phyloP scores from a whole-genome alignment of 352 stramenopile genomes.

The Globisporangium yorkense region DNA sequence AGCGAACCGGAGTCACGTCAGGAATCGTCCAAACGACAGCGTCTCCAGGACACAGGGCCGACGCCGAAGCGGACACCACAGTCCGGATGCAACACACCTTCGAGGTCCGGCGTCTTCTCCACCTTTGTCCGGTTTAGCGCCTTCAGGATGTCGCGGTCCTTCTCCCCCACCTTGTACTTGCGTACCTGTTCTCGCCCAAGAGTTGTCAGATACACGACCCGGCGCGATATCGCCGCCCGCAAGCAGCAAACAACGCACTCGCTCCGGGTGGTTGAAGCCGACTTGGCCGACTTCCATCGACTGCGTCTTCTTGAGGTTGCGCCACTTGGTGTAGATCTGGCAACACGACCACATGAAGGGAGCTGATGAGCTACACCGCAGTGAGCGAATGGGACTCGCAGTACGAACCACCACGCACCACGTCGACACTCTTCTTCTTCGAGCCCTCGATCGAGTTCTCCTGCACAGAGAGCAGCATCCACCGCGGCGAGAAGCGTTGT shows the following conservation, averaged over 20 bases:
- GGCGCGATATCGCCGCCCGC: background rate
- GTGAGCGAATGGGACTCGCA: no score
- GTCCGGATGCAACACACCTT: slow-evolving; percentile 30
- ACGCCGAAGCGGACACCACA: background rate
- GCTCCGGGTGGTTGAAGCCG: slow-evolving; percentile 66
- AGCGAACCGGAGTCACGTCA: background rate
- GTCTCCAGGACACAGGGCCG: no score
- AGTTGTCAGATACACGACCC: background rate
- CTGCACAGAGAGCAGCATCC: slow-evolving; percentile 15
- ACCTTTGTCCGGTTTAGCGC: slow-evolving; percentile 83
- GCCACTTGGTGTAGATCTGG: slow-evolving; percentile 91
- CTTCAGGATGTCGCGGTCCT: slow-evolving; percentile 85
- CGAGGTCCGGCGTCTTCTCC: slow-evolving; percentile 66
- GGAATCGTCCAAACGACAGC: no score
- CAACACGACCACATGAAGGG: background rate
- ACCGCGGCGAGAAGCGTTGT: background rate
- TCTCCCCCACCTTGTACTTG: slow-evolving; percentile 71
- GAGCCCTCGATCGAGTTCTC: slow-evolving; percentile 93
- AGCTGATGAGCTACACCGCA: background rate
- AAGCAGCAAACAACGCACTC: slow-evolving; percentile 21
- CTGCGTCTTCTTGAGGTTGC: slow-evolving; percentile 88
- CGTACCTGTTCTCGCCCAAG: slow-evolving; percentile 33
- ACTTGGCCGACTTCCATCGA: slow-evolving; percentile 92
- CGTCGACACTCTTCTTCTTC: slow-evolving; percentile 88
- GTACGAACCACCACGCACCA: slow-evolving; percentile 31